Base-by-base conservation (phyloP, 2,329 filamentous ascomycete species). In the Rasamsonia emersonii region DNA sequence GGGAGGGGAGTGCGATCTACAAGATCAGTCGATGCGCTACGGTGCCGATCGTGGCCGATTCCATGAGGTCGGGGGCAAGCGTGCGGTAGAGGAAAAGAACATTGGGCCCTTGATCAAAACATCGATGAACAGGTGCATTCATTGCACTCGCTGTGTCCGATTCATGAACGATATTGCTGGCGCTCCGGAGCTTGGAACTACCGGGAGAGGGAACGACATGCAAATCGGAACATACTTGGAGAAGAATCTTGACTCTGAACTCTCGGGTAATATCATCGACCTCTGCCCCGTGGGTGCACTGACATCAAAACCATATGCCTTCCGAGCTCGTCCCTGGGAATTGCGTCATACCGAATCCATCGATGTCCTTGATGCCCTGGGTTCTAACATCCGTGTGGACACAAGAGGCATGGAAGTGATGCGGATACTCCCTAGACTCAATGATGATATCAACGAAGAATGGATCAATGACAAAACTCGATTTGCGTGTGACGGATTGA, bases 401-500 rank as follows among this genome's bases (percentile, higher is more conserved):
- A 82, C 86, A 36, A 79, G 91, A 53, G 91, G 91, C 38, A 70
- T 95, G 44, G 88, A 96, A 65, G 89, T 98, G 31, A 94, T 98
- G 88, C 81, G 91, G 49, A 73, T 98, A 39, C 58, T 95, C 10
- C 91, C 91, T 38, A 77, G 91, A 50, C 72, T 98, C 40, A 98
- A 98, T 59, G 91, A 98, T 56, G 88, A 96, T 51, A 78, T 98
- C 50, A 98, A 98, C 61, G 91, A 98, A 68, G 91, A 98, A 64
- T 98, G 91, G 91, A 96, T 98, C 61, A 91, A 96, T 64, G 91
- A 98, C 70, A 98, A 96, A 73, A 80, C 86, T 24, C 79, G 91
- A 44, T 98, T 96, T 59, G 89, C 91, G 24, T 93, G 88, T 58
- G 91, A 98, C 58, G 91, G 91, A 30, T 72, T 98, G 45, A 93